Conservation (phyloP, 2,329 filamentous ascomycete species). For the Exophiala viscosa region DNA sequence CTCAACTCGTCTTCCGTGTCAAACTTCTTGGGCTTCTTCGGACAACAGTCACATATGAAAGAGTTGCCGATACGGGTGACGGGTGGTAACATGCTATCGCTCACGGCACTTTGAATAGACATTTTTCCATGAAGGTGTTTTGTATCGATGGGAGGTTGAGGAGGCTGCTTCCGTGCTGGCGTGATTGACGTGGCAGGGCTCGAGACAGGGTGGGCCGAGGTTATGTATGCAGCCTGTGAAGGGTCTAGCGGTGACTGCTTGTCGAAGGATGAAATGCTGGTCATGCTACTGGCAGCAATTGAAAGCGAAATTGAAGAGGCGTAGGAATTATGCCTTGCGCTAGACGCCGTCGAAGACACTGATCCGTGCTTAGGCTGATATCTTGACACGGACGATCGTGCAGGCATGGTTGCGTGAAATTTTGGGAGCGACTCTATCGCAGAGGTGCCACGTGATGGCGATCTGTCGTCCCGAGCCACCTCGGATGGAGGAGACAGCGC, state of each 20-base stretch:
- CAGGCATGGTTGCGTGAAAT: conserved; percentile 24
- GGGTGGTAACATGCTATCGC: conserved; percentile 32
- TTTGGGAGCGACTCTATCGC: conserved; percentile 12
- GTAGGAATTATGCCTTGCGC: conserved; percentile 59
- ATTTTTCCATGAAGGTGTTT: conserved; percentile 43
- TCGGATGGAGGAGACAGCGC: conserved; percentile 63
- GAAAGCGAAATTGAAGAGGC: conserved; percentile 60
- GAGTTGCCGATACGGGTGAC: conserved; percentile 52
- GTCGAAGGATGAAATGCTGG: conserved; percentile 61
- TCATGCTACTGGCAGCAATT: conserved; percentile 59
- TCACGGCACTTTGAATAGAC: conserved; percentile 39
- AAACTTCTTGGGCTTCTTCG: conserved; percentile 95
- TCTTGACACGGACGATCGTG: conserved; percentile 51
- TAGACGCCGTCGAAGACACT: conserved; percentile 63
- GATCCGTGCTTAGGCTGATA: conserved; percentile 59
- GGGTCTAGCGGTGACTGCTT: conserved; percentile 58
- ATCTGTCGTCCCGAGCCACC: conserved; percentile 37
- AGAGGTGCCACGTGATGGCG: conserved; percentile 26
- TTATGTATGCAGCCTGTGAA: conserved; percentile 52
- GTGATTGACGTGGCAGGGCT: conserved; percentile 37
- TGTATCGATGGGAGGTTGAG: conserved; percentile 34
- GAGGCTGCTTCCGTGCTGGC: conserved; percentile 22
- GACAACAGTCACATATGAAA: conserved; percentile 88
- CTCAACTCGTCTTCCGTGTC: conserved; percentile 76
- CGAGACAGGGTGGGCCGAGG: conserved; percentile 42